These are phyloP conservation scores for Candida pseudoviswanathii DNA, from an alignment of 1,139 yeast genomes.

Conservation along the genomic window DNA sequence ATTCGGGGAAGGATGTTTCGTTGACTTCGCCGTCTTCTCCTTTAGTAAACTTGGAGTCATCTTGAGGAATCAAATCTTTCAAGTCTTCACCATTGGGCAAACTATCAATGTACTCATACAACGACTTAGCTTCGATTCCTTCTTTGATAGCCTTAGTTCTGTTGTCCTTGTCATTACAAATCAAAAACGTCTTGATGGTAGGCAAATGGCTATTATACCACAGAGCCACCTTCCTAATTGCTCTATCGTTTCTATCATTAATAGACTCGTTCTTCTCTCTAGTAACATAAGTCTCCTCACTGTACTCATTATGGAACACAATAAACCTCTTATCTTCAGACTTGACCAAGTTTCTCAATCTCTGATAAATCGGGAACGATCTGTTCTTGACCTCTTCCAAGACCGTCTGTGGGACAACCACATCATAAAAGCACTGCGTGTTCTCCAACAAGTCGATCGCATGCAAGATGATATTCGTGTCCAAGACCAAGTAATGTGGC, in stretches of 20 bases:
- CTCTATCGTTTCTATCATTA: slow-evolving; percentile 91
- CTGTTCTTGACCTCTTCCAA: slow-evolving; percentile 89
- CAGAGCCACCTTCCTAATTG: slow-evolving; percentile 72
- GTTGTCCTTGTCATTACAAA: slow-evolving; percentile 80
- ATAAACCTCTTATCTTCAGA: slow-evolving; percentile 83
- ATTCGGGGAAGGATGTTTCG: slow-evolving; percentile 72
- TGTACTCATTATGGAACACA: slow-evolving; percentile 92
- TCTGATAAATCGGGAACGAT: slow-evolving; percentile 84
- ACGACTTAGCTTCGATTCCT: slow-evolving; percentile 56
- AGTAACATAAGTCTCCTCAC: slow-evolving; percentile 64
- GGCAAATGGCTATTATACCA: slow-evolving; percentile 75
- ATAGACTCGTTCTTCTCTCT: slow-evolving; percentile 71
- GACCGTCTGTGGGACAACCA: slow-evolving; percentile 90
- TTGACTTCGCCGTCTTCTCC: slow-evolving; percentile 20
- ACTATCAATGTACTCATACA: slow-evolving; percentile 67
- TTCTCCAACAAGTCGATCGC: slow-evolving; percentile 90
- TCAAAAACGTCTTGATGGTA: slow-evolving; percentile 56
- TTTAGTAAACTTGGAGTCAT: slow-evolving; percentile 23
- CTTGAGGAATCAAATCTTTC: slow-evolving; percentile 74
- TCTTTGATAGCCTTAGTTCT: slow-evolving; percentile 57
- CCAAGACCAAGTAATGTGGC: slow-evolving; percentile 78
- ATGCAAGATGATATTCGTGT: slow-evolving; percentile 84
- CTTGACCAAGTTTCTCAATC: slow-evolving; percentile 76
- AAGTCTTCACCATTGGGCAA: slow-evolving; percentile 77
- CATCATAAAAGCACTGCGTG: slow-evolving; percentile 78